Conservation (phyloP, 1,139 yeast genomes). For the Scheffersomyces parashehatae region DNA sequence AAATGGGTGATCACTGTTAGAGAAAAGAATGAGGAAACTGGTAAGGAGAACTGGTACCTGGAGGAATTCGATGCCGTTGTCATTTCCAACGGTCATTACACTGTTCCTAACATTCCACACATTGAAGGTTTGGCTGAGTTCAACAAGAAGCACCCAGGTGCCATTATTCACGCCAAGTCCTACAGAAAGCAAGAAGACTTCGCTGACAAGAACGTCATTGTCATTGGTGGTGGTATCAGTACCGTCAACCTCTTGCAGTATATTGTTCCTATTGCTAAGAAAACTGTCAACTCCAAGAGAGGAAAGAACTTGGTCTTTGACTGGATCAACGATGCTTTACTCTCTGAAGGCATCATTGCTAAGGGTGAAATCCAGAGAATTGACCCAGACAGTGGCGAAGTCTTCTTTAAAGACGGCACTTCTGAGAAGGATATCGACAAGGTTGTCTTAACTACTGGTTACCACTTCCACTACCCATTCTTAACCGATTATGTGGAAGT, state of each 20-base stretch:
- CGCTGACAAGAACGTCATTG: slow-evolving; percentile 40
- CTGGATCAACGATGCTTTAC: slow-evolving; percentile 24
- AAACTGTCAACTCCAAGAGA: slow-evolving; percentile 39
- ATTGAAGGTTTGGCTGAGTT: slow-evolving; percentile 54
- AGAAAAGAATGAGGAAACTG: slow-evolving; percentile 1
- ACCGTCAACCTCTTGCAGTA: slow-evolving; percentile 56
- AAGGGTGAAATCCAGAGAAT: slow-evolving; percentile 29
- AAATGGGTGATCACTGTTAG: slow-evolving; percentile 43
- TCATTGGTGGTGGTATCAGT: slow-evolving; percentile 54
- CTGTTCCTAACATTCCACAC: slow-evolving; percentile 54
- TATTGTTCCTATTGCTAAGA: slow-evolving; percentile 40
- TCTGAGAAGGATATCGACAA: slow-evolving; percentile 24
- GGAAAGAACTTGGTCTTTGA: slow-evolving; percentile 28
- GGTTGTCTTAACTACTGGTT: slow-evolving; percentile 37
- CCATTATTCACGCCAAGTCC: slow-evolving; percentile 57
- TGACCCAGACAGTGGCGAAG: slow-evolving; percentile 26
- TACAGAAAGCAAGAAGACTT: slow-evolving; percentile 52
- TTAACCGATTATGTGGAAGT: slow-evolving; percentile 22
- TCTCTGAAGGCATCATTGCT: slow-evolving; percentile 34
- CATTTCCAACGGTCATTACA: slow-evolving; percentile 57
- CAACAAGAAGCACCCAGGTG: slow-evolving; percentile 41
- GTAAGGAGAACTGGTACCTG: slow-evolving; percentile 8
- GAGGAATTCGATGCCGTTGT: slow-evolving; percentile 52
- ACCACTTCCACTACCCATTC: slow-evolving; percentile 39
- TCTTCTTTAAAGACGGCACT: slow-evolving; percentile 39